phyloP scores from a whole-genome alignment of 2,329 filamentous ascomycete genomes.

The Helminthosporium solani region DNA sequence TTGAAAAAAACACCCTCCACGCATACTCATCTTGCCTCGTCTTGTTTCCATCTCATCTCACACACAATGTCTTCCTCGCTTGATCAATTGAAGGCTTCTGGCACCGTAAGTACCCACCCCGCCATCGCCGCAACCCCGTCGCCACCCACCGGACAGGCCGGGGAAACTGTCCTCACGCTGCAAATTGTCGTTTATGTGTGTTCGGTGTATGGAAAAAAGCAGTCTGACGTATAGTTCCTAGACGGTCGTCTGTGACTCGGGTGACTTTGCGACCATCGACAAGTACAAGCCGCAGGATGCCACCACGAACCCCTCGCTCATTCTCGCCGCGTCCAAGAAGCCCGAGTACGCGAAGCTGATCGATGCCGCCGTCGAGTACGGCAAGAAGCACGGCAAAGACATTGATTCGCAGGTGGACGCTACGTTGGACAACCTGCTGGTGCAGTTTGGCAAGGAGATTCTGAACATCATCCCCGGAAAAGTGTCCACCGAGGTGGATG shows the following conservation, averaged over 20 bases:
- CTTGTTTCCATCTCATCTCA: no score
- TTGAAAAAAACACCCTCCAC: neutral
- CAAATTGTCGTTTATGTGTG: neutral
- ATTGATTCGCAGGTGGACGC: conserved; percentile 83
- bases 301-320: conserved; percentile 98
- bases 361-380: conserved; percentile 79
- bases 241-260: conserved; percentile 97
- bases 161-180: neutral
- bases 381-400: conserved; percentile 69
- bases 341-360: conserved; percentile 91
- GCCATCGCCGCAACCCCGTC: conserved; percentile 22
- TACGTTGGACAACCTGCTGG: conserved; percentile 88
- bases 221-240: conserved; percentile 41
- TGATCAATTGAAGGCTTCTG: conserved; percentile 93
- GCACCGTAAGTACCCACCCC: conserved; percentile 74
- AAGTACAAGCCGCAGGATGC: conserved; percentile 99
- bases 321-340: conserved; percentile 98
- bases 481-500: conserved; percentile 98
- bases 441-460: conserved; percentile 98
- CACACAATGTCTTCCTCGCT: conserved; percentile 78
- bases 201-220: neutral
- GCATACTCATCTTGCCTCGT: no score
- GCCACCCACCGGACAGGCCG: conserved; percentile 6
- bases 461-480: conserved; percentile 95
- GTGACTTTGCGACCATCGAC: conserved; percentile 81